phyloP scores from a whole-genome alignment of 495 filamentous ascomycete genomes.

The Neurospora sp. region DNA sequence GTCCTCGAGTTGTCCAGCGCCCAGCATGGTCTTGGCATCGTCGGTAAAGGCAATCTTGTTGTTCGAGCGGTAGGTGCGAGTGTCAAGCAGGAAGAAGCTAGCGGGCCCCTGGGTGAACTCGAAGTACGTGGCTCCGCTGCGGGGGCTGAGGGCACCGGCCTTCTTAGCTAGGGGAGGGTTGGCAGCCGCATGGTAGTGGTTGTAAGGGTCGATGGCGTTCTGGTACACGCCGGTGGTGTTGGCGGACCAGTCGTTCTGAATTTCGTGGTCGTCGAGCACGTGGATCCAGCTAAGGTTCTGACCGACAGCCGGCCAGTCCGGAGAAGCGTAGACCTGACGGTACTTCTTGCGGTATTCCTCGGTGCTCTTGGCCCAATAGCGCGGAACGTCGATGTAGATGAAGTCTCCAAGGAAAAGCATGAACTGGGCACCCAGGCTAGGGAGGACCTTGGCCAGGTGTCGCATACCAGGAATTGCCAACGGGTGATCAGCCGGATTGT shows the following conservation, averaged over 20 bases:
- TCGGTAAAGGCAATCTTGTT: slow-evolving; percentile 39
- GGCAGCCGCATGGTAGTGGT: slow-evolving; percentile 69
- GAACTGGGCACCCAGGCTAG: slow-evolving; percentile 60
- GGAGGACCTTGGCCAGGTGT: slow-evolving; percentile 54
- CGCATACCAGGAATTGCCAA: slow-evolving; percentile 70
- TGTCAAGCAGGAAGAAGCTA: slow-evolving; percentile 91
- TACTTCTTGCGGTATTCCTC: slow-evolving; percentile 85
- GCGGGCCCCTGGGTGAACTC: slow-evolving; percentile 81
- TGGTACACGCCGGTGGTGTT: slow-evolving; percentile 64
- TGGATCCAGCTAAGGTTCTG: slow-evolving; percentile 87
- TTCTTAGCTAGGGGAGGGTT: slow-evolving; percentile 62
- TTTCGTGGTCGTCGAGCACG: slow-evolving; percentile 92
- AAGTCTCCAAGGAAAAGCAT: slow-evolving; percentile 99
- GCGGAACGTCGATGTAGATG: slow-evolving; percentile 91
- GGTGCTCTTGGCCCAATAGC: slow-evolving; percentile 56
- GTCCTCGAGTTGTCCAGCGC: slow-evolving; percentile 63
- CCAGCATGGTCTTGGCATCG: slow-evolving; percentile 75
- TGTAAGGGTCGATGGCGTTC: slow-evolving; percentile 74
- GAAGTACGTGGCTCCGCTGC: slow-evolving; percentile 62
- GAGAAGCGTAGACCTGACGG: slow-evolving; percentile 84
- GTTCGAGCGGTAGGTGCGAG: slow-evolving; percentile 70
- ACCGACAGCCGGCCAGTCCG: slow-evolving; percentile 65
- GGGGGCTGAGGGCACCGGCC: slow-evolving; percentile 23
- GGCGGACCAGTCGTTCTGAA: slow-evolving; percentile 78
- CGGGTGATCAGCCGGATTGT: slow-evolving; percentile 71